Percentiles rank a stretch among this genome's conserved stretches.
phyloP scores from a whole-genome alignment of 257 asterid species.

The Coffea canephora region DNA sequence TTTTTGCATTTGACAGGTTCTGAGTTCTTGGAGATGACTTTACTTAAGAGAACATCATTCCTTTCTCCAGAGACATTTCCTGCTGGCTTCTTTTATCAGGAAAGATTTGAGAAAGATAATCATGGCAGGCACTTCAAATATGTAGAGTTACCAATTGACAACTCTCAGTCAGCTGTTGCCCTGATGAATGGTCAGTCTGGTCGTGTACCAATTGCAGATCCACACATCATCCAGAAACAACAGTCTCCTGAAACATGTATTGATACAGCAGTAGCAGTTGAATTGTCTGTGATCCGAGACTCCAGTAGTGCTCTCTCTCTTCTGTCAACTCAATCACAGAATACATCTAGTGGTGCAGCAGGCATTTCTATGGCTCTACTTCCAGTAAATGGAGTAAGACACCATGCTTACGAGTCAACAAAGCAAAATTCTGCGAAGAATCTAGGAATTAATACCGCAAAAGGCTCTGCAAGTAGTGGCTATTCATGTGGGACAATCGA shows the following conservation, averaged over 20 bases:
- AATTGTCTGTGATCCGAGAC: conserved; percentile 29
- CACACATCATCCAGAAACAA: conserved; percentile 17
- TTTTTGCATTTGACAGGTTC: conserved; percentile 36
- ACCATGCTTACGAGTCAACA: conserved; percentile 8
- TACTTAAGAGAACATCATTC: conserved; percentile 33
- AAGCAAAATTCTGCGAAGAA: conserved; percentile 17
- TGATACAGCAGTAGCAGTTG: conserved; percentile 22
- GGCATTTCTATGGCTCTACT: conserved; percentile 20
- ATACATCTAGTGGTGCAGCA: conserved; percentile 24
- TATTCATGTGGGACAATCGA: conserved; percentile 11
- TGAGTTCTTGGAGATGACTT: conserved; percentile 29
- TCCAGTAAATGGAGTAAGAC: conserved; percentile 14
- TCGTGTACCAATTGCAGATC: conserved; percentile 19
- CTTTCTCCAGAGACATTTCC: conserved; percentile 38
- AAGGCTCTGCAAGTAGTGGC: neutral
- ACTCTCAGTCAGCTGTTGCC: conserved; percentile 20
- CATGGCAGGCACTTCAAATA: conserved; percentile 14
- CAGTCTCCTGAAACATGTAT: conserved; percentile 23
- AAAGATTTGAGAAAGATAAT: conserved; percentile 25
- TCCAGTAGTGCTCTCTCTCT: conserved; percentile 68
- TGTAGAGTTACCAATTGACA: conserved; percentile 25
- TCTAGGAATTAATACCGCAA: conserved; percentile 1
- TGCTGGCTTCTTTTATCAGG: conserved; percentile 33
- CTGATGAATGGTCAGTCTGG: conserved; percentile 14
- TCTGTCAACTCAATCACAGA: conserved; percentile 64